A percentile compares a stretch with the other conserved stretches of the same genome.
phyloP scores from a whole-genome alignment of 2,329 filamentous ascomycete genomes.

The Botrytis fabae region DNA sequence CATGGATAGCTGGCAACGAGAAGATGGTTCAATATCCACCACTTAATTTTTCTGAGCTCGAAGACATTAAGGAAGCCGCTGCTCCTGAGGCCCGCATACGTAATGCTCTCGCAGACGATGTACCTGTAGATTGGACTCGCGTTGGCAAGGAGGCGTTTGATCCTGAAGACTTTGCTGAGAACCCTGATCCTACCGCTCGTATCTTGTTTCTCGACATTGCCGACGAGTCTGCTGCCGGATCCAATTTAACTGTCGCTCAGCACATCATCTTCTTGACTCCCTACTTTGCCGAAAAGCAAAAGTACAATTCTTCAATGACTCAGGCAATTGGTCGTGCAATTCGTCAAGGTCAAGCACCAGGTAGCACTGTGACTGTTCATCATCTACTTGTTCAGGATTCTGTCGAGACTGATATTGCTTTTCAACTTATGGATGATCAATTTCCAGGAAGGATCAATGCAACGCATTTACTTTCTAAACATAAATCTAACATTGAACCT shows the following conservation, averaged over 20 bases:
- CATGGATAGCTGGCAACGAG: background rate
- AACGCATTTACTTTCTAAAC: background rate
- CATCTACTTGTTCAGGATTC: slow-evolving; percentile 5
- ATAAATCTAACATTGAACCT: background rate
- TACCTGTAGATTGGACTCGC: background rate
- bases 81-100: background rate
- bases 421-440: background rate
- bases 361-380: background rate
- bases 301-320: slow-evolving; percentile 58
- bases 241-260: slow-evolving; percentile 63
- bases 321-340: slow-evolving; percentile 63
- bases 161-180: slow-evolving; percentile 38
- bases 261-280: slow-evolving; percentile 65
- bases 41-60: background rate
- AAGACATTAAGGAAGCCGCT: background rate
- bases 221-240: slow-evolving; percentile 58
- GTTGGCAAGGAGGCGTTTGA: slow-evolving; percentile 19
- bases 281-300: slow-evolving; percentile 44
- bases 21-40: background rate
- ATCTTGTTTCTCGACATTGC: slow-evolving; percentile 59
- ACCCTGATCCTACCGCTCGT: background rate
- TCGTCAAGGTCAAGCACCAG: slow-evolving; percentile 53
- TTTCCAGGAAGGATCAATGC: slow-evolving; percentile 2
- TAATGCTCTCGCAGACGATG: background rate
- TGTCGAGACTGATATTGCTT: slow-evolving; percentile 8